Conservation (phyloP, 306 rosid genomes). For the Trichosanthes truncata region DNA sequence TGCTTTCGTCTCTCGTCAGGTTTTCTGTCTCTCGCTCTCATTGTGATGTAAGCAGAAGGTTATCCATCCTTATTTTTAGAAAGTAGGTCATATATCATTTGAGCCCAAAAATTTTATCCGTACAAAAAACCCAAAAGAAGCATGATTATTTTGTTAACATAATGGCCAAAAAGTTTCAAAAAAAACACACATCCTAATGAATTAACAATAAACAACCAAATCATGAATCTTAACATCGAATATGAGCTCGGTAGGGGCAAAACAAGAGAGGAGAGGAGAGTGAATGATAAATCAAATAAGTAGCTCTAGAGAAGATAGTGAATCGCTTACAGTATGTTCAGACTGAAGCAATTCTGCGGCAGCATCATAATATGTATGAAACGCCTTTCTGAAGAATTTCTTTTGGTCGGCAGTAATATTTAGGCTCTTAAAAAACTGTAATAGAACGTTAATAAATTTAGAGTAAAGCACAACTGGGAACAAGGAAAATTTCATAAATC, state of each 20-base stretch:
- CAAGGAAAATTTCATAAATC: background rate
- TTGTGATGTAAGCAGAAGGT: no score
- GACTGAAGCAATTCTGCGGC: slow-evolving; percentile 86
- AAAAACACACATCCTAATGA: background rate
- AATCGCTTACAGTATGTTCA: slow-evolving; percentile 78
- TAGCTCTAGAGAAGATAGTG: slow-evolving; percentile 1
- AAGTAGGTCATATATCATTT: no score
- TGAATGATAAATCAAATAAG: background rate
- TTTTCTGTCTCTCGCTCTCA: no score
- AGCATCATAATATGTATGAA: slow-evolving; percentile 75
- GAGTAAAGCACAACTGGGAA: slow-evolving; percentile 17
- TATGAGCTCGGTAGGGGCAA: background rate
- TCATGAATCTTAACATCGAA: background rate
- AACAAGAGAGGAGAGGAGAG: slow-evolving; percentile 8
- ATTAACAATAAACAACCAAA: background rate
- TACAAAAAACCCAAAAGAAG: no score
- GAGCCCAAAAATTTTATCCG: no score
- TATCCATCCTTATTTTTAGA: no score
- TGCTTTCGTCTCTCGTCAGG: no score
- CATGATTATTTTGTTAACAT: background rate
- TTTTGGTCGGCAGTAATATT: slow-evolving; percentile 84
- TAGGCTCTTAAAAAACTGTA: slow-evolving; percentile 84
- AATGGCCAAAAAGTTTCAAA: background rate
- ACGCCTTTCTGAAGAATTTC: slow-evolving; percentile 70
- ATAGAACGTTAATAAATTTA: slow-evolving; percentile 24